A percentile compares a stretch with the other conserved stretches of the same genome.
phyloP scores from a whole-genome alignment of 169 alveolate species.

The Babesia bovis region DNA sequence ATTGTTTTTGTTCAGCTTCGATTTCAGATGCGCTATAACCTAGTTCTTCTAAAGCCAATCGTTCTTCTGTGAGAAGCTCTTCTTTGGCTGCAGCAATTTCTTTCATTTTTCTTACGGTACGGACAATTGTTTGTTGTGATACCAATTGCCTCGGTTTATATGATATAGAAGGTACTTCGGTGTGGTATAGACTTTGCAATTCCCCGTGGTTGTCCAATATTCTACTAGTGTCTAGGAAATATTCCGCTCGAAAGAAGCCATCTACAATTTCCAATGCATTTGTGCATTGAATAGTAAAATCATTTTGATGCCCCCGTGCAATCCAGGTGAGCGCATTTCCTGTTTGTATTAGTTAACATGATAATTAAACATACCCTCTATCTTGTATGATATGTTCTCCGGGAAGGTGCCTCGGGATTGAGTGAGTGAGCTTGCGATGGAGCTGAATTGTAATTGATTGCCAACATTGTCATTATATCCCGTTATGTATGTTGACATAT shows the following conservation, averaged over 20 bases:
- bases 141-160: constrained; percentile 16
- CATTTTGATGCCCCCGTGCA: constrained; percentile 32
- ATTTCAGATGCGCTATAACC: too few relatives aligned
- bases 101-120: constrained; percentile 12
- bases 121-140: constrained; percentile 14
- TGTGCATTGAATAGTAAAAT: constrained; percentile 36
- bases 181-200: not conserved
- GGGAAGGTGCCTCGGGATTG: constrained; percentile 20
- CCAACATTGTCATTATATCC: not conserved
- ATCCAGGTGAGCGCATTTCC: constrained; percentile 61
- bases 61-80: not conserved
- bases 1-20: not conserved
- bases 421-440: constrained; percentile 14
- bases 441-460: not conserved
- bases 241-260: constrained; percentile 65
- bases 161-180: not conserved
- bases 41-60: not conserved
- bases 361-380: constrained; percentile 36
- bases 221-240: constrained; percentile 53
- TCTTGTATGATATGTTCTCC: constrained; percentile 48
- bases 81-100: not conserved
- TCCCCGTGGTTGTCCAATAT: constrained; percentile 22
- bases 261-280: constrained; percentile 60
- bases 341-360: not conserved
- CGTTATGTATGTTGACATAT: not conserved